A percentile compares a stretch with the other conserved stretches of the same genome.
Evolutionary conservation across 1,139 yeast species (phyloP).

Genomic region (Yamadazyma kanchanaburiensis): DNA sequence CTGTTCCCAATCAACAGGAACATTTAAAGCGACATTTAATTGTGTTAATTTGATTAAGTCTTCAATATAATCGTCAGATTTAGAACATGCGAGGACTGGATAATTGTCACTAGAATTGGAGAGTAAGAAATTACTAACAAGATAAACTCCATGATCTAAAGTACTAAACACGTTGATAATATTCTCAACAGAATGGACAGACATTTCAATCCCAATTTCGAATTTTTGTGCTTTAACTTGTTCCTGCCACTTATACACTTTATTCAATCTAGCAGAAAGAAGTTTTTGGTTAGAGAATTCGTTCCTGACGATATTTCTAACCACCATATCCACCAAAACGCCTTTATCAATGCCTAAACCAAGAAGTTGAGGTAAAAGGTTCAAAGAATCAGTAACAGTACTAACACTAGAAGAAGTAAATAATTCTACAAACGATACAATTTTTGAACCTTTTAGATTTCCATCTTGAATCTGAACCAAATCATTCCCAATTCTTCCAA

Average conservation of each 20-base stretch:
- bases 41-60: constrained; percentile 10
- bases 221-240: constrained; percentile 3
- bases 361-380: constrained; percentile 20
- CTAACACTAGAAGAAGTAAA: constrained; percentile 25
- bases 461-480: constrained; percentile 13
- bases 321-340: constrained; percentile 25
- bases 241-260: constrained; percentile 5
- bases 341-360: constrained; percentile 23
- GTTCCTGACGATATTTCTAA: constrained; percentile 16
- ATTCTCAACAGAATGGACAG: constrained; percentile 4
- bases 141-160: constrained; percentile 4
- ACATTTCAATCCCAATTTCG: constrained; percentile 6
- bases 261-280: constrained; percentile 8
- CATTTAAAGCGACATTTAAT: constrained; percentile 1
- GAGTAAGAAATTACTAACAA: constrained; percentile 14
- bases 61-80: constrained; percentile 9
- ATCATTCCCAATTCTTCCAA: constrained; percentile 65
- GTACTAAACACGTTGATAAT: not conserved
- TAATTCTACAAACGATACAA: constrained; percentile 55
- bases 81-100: no score
- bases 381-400: constrained; percentile 22
- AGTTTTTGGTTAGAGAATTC: constrained; percentile 34
- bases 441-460: constrained; percentile 26
- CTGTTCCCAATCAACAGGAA: not conserved
- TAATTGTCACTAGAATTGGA: no score